Evolutionary conservation across 106 monocot genomes (phyloP), one percentile per base, ranked within the genome.

Genomic region (Phalaenopsis aphrodite): DNA sequence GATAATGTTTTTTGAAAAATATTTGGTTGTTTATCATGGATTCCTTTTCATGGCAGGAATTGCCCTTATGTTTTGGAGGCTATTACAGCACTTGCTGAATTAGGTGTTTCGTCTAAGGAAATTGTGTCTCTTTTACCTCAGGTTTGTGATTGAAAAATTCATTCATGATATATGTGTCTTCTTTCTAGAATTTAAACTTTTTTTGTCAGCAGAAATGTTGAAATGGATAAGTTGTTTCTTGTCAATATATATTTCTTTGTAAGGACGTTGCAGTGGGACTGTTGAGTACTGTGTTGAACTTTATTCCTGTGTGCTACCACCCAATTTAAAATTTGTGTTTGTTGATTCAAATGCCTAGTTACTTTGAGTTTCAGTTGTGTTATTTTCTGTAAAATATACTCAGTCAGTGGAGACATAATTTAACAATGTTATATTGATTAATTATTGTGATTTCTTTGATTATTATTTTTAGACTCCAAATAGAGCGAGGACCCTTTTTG

Each of bases 61-160:
- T 94, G 92, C 42, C 92, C 97, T 77, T 94, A 90, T 83, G 82
- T 88, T 81, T 81, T 98, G 84, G 97, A 98, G 79, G 97, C 97
- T 24, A 85, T 98, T 80, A 79, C 86, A 79, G 94, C 92, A 82
- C 82, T 98, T 79, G 97, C 94, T 65, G 97, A 94, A 82, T 76
- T 98, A 41, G 92, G 92, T 69, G 82, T 91, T 80, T 89, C 97
- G 56, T 90, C 92, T 5, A 98, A 94, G 81, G 97, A 98, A 78
- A 91, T 98, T 57, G 37, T 82, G 8, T 88, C 87, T 18, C 83
- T 94, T 45, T 87, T 98, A 84, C 92, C 94, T 68, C 97, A 98
- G 94, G 97, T 90, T 76, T 77, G 76, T 83, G 65, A 73, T 38
- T 65, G 55, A 81, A 71, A 41, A 78, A 30, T 46, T 58, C 58